These are phyloP conservation scores for Penicillium mononematosum DNA, from an alignment of 495 filamentous ascomycete species.

Conservation along the genomic window DNA sequence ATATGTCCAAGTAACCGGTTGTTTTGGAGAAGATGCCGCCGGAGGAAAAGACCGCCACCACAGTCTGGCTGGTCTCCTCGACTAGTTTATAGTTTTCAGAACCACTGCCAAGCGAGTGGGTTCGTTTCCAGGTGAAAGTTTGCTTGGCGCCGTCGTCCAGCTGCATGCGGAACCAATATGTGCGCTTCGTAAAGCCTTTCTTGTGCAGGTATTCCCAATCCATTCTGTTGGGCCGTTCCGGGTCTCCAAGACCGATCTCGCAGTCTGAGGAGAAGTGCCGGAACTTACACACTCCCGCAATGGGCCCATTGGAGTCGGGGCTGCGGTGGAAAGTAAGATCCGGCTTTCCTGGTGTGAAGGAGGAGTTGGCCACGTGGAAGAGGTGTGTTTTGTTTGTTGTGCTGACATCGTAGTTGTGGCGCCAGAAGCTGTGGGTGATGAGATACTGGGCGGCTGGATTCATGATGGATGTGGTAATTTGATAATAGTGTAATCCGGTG, in stretches of 20 bases:
- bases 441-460: constrained; percentile 12
- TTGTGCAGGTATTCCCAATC: constrained; percentile 30
- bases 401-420: constrained; percentile 31
- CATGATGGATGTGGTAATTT: constrained; percentile 10
- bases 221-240: constrained; percentile 17
- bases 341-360: constrained; percentile 29
- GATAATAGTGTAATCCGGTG: background rate
- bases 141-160: constrained; percentile 7
- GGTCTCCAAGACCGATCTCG: constrained; percentile 36
- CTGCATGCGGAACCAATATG: constrained; percentile 31
- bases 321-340: constrained; percentile 38
- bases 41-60: constrained; percentile 33
- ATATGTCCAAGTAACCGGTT: constrained; percentile 23
- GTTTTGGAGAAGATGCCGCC: constrained; percentile 16
- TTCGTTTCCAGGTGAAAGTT: constrained; percentile 38
- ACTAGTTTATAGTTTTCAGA: constrained; percentile 32
- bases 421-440: constrained; percentile 30
- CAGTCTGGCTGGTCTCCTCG: constrained; percentile 24
- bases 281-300: constrained; percentile 35
- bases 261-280: constrained; percentile 35
- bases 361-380: constrained; percentile 34
- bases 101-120: constrained; percentile 26
- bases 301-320: constrained; percentile 23
- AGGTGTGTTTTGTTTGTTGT: constrained; percentile 18
- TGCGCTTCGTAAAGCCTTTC: constrained; percentile 18